Base-by-base conservation (phyloP, 176 grass and related monocot species). In the Dendrocalamus sinicus region DNA sequence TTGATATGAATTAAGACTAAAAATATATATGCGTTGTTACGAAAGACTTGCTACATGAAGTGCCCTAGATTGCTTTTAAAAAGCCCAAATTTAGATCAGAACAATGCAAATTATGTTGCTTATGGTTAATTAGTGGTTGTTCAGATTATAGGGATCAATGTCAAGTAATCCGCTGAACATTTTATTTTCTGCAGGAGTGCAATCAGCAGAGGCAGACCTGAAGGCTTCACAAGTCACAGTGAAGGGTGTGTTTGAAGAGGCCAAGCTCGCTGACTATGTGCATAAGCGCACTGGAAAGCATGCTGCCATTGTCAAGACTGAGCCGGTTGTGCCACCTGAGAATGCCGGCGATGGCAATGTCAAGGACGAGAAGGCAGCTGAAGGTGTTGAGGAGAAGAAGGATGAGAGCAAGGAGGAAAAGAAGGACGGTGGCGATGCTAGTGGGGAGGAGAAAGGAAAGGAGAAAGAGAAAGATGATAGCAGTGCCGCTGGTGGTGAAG, bases 201-300 rank as follows among this genome's bases (percentile, higher is more conserved):
- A 90, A 73, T 85, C 87, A 41, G 94, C 86, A 67, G 94, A 94
- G 66, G 46, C 94, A 32, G 85, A 94, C 79, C 83, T 97, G 61
- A 94, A 90, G 87, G 83, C 82, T 12, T 97, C 94, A 8, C 78
- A 94, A 76, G 85, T 97, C 55, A 86, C 85, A 40, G 94, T 92
- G 82, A 97, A 89, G 76, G 94, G 94, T 8, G 84, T 78, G 39
- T 90, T 97, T 35, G 85, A 92, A 52, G 85, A 92, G 48, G 64
- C 75, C 5, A 97, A 81, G 55, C 86, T 94, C 5, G 66, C 84
- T 51, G 94, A 93, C 52, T 92, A 97, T 64, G 85, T 97, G 74
- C 78, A 92, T 63, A 92, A 86, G 83, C 91, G 89, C 17, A 97
- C 85, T 4, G 89, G 88, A 32, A 97, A 87, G 75, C 88, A 97